Conservation (phyloP, 331 rosid species). For the Rhamnella rubrinervis region DNA sequence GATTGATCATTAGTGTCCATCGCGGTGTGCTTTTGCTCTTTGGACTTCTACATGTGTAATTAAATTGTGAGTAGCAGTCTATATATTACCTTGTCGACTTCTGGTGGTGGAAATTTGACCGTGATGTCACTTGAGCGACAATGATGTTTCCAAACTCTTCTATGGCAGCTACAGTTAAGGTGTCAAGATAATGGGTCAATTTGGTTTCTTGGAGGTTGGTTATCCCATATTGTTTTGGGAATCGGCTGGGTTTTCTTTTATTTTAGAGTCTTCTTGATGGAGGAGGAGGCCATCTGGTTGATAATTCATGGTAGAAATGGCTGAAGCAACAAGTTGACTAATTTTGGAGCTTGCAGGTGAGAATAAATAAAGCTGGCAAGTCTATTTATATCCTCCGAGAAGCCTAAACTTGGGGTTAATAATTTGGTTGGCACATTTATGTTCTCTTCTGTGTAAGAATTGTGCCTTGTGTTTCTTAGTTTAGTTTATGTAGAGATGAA, state of each 20-base stretch:
- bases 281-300: conserved; percentile 33
- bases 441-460: conserved; percentile 36
- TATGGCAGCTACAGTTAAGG: conserved; percentile 19
- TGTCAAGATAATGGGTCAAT: conserved; percentile 15
- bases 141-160: conserved; percentile 25
- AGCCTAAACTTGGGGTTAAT: conserved; percentile 11
- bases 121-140: conserved; percentile 52
- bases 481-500: conserved; percentile 48
- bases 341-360: conserved; percentile 44
- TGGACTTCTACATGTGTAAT: conserved; percentile 37
- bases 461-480: conserved; percentile 29
- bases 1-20: conserved; percentile 13
- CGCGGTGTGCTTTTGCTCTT: conserved; percentile 12
- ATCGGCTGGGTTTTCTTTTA: conserved; percentile 27
- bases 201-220: conserved; percentile 21
- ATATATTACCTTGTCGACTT: conserved; percentile 34
- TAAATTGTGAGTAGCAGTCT: conserved; percentile 29
- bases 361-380: conserved; percentile 34
- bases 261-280: conserved; percentile 25
- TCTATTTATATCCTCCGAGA: conserved; percentile 18
- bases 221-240: conserved; percentile 24
- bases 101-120: conserved; percentile 45
- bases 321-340: conserved; percentile 28
- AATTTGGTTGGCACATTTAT: conserved; percentile 31
- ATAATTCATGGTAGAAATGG: conserved; percentile 24